These are phyloP conservation scores for Thermochaetoides thermophila DNA, from an alignment of 495 filamentous ascomycete species.

Conservation along the genomic window DNA sequence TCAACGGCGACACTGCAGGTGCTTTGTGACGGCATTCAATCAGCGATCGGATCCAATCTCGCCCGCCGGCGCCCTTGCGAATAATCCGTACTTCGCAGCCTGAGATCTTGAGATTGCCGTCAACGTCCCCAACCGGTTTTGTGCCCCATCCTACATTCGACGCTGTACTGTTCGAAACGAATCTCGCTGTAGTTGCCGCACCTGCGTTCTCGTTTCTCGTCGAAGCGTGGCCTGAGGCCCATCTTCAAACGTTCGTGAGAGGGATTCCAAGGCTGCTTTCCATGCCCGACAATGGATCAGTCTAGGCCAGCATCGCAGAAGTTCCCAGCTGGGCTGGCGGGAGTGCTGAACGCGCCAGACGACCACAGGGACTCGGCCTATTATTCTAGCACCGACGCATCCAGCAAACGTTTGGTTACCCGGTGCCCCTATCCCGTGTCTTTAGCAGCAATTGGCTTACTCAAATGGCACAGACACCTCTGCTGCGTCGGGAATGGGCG, in stretches of 20 bases:
- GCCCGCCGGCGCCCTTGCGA: no score
- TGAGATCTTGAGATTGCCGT: no score
- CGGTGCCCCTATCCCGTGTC: conserved; percentile 1
- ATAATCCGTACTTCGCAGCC: no score
- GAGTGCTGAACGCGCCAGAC: conserved; percentile 34
- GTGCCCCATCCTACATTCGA: no score
- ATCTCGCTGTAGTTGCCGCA: no score
- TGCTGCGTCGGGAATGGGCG: conserved; percentile 31
- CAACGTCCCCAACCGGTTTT: no score
- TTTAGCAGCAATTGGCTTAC: conserved; percentile 8
- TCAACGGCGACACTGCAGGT: no score
- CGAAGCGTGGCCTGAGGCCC: no score
- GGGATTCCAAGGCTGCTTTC: not conserved
- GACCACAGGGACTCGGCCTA: conserved; percentile 41
- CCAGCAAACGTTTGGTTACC: conserved; percentile 37
- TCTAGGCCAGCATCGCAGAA: conserved; percentile 30
- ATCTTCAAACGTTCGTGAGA: not conserved
- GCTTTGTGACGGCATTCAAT: no score
- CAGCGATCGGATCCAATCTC: no score
- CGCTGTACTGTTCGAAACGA: no score
- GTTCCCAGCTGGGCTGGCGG: conserved; percentile 31
- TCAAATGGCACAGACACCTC: conserved; percentile 28
- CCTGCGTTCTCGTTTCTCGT: no score
- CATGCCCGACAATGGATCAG: conserved; percentile 21
- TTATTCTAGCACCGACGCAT: conserved; percentile 37